Evolutionary conservation across 768 basidiomycete genomes (phyloP).

Genomic region (Dendrothele bispora): DNA sequence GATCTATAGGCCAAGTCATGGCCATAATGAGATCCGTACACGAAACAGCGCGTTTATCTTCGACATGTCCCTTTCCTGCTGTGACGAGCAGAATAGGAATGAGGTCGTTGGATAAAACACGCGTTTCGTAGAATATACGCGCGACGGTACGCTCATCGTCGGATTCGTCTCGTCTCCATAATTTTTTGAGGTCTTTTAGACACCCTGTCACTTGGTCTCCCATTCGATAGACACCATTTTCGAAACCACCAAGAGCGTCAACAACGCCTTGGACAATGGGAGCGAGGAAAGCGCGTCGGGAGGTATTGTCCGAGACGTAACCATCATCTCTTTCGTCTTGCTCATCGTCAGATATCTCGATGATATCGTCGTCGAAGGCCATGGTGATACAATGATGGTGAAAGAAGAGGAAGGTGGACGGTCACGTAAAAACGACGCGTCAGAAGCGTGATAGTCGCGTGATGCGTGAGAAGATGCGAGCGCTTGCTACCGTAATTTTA

Average conservation of each 20-base stretch:
- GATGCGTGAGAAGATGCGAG: no score
- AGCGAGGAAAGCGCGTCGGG: constrained; percentile 56
- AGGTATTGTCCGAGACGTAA: constrained; percentile 19
- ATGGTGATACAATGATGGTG: no score
- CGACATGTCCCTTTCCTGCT: constrained; percentile 72
- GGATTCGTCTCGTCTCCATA: constrained; percentile 95
- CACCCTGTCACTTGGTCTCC: constrained; percentile 84
- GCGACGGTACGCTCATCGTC: constrained; percentile 97
- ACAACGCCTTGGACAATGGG: constrained; percentile 75
- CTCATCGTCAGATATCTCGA: constrained; percentile 39
- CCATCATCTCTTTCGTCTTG: constrained; percentile 29
- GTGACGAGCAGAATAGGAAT: constrained; percentile 82
- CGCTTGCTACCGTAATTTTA: no score
- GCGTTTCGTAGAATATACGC: constrained; percentile 87
- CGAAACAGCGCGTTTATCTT: constrained; percentile 81
- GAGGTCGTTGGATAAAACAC: constrained; percentile 84
- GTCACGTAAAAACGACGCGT: no score
- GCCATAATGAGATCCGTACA: constrained; percentile 91
- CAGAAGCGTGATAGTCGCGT: no score
- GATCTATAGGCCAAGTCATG: constrained; percentile 99
- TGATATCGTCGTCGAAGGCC: constrained; percentile 30
- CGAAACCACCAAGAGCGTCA: constrained; percentile 77
- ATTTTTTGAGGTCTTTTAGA: constrained; percentile 89
- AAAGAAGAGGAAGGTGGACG: no score
- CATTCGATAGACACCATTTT: constrained; percentile 65